A percentile compares a stretch with the other conserved stretches of the same genome.
Conservation (phyloP, 306 rosid species). For the Acmispon strigosus region DNA sequence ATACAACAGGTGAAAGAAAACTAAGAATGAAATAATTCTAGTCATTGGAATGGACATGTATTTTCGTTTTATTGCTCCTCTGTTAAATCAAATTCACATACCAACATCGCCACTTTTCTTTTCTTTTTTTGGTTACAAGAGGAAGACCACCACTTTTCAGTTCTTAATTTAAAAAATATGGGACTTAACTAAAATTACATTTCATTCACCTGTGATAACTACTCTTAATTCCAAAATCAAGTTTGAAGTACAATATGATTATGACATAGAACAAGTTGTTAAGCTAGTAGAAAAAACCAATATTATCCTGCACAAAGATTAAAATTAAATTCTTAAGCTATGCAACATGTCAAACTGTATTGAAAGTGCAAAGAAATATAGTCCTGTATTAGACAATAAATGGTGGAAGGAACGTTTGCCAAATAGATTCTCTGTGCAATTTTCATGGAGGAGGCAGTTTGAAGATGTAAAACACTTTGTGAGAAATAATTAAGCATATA, state of each 20-base stretch:
- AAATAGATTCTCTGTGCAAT: neutral
- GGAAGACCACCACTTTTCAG: neutral
- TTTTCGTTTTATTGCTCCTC: neutral
- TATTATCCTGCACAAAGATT: neutral
- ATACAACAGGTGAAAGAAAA: slow-evolving; percentile 14
- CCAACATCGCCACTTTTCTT: neutral
- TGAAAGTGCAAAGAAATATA: neutral
- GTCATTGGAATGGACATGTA: neutral
- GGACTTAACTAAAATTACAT: neutral
- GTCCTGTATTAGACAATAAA: neutral
- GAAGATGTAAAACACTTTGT: neutral
- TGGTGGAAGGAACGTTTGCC: neutral
- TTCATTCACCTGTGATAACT: neutral
- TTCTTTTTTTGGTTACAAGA: too few relatives aligned
- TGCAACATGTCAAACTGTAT: neutral
- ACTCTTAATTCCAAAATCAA: slow-evolving; percentile 4
- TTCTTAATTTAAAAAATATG: neutral
- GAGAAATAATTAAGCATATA: neutral
- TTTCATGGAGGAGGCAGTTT: neutral
- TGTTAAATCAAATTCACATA: neutral
- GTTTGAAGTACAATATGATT: neutral
- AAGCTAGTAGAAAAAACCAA: neutral
- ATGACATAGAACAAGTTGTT: neutral
- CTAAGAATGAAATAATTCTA: neutral
- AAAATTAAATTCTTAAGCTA: neutral